Evolutionary conservation across 192 early-diverging fungal species (phyloP), one percentile per base, ranked within the genome.

Genomic region (Irineochytrium annulatum): DNA sequence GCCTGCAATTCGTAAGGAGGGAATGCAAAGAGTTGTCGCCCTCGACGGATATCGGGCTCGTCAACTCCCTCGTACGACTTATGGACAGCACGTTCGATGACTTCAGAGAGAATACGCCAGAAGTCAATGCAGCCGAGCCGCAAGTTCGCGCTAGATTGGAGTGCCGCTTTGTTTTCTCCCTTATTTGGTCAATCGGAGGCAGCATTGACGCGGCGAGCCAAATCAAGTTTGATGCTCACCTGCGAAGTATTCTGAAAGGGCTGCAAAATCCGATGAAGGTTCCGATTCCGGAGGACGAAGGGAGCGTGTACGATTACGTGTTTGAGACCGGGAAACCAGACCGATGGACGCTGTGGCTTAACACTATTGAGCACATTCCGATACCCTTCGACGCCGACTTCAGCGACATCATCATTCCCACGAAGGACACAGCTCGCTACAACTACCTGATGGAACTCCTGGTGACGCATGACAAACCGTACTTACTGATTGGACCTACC

Each of bases 361-460:
- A 66, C 30, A 84, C 82, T 3, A 80, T 82, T 28, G 60, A 75
- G 41, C 49, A 45, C 14, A 62, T 52, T 3, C 56, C 65, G 3
- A 84, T 84, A 34, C 66, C 80, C 13, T 28, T 51, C 5, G 74
- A 70, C 32, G 75, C 80, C 1, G 75, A 79, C 24, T 84, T 80
- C 62, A 83, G 77, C 52, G 79, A 81, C 43, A 84, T 84, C 52
- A 70, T 84, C 49, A 80, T 84, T 31, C 74, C 80, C 6, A 84
- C 82, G 22, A 84, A 84, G 43, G 82, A 84, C 46, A 84, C 82
- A n/a, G 74, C 80, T 1, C 49, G 82, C 32, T 84, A 84, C 65
- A 79, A 64, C 55, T 84, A 84, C 55, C 51, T 84, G 16, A 77
- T 80, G 71, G 76, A 82, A 59, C 57, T 84, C 17, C 57, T 83